These are phyloP conservation scores for Dactylellina drechsleri DNA, from an alignment of 2,329 filamentous ascomycete species.

Conservation along the genomic window DNA sequence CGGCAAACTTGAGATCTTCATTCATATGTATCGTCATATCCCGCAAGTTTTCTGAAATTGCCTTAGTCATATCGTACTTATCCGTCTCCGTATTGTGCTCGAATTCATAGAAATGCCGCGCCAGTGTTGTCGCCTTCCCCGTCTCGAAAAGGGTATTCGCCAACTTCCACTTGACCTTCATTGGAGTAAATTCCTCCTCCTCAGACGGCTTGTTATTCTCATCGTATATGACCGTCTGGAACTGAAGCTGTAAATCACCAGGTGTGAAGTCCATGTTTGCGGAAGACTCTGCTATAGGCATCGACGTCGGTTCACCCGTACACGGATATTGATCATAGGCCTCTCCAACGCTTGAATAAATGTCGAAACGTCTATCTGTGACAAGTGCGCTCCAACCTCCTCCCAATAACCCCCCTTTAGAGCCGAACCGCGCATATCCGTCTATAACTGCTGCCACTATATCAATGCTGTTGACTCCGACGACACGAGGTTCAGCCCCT, in stretches of 20 bases:
- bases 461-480: conserved; percentile 1
- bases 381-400: conserved; percentile 34
- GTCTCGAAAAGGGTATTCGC: conserved; percentile 83
- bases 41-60: conserved; percentile 2
- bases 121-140: conserved; percentile 70
- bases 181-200: neutral
- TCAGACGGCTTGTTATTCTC: neutral
- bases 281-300: neutral
- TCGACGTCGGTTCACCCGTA: no score
- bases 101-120: conserved; percentile 57
- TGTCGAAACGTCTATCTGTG: neutral
- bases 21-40: conserved; percentile 16
- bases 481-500: conserved; percentile 4
- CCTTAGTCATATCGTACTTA: neutral
- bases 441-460: conserved; percentile 30
- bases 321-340: neutral
- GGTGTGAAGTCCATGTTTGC: conserved; percentile 9
- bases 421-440: neutral
- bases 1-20: conserved; percentile 12
- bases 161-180: conserved; percentile 64
- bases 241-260: conserved; percentile 22
- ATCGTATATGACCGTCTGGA: neutral
- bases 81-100: neutral
- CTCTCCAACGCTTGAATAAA: conserved; percentile 8
- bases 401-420: neutral